Evolutionary conservation across 2,329 filamentous ascomycete species (phyloP).

Genomic region (Aspergillus sclerotialis): DNA sequence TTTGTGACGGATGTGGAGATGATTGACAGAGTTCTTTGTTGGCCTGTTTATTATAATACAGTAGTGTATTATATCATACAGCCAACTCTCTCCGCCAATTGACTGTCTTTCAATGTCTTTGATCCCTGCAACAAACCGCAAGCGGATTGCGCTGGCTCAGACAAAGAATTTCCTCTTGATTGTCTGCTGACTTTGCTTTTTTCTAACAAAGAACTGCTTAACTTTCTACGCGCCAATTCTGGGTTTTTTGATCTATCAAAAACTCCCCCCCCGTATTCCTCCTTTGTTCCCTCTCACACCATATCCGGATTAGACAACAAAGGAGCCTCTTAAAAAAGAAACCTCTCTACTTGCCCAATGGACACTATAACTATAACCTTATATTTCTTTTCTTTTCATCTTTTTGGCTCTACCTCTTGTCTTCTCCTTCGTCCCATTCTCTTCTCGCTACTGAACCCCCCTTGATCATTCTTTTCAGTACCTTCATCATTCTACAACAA

Average conservation of each 20-base stretch:
- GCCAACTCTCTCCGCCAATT: too few relatives aligned
- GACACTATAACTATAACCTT: too few relatives aligned
- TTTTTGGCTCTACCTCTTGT: conserved; percentile 2
- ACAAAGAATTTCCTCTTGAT: too few relatives aligned
- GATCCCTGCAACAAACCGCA: conserved; percentile 7
- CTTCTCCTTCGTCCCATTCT: conserved; percentile 1
- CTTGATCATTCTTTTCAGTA: too few relatives aligned
- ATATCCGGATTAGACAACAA: conserved; percentile 2
- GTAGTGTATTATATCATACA: too few relatives aligned
- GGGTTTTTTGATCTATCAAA: conserved; percentile 1
- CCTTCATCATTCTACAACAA: not conserved
- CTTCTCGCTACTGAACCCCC: not conserved
- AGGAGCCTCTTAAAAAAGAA: conserved; percentile 4
- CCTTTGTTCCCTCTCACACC: not conserved
- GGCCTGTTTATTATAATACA: too few relatives aligned
- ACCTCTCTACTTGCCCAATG: too few relatives aligned
- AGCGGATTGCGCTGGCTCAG: not conserved
- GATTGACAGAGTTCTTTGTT: not conserved
- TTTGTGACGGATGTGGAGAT: not conserved
- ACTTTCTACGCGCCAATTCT: not conserved
- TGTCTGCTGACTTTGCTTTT: too few relatives aligned
- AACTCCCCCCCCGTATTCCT: not conserved
- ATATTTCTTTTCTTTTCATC: conserved; percentile 3
- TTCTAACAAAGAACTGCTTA: too few relatives aligned
- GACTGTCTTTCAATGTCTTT: too few relatives aligned